Evolutionary conservation across 2,329 filamentous ascomycete genomes (phyloP), one percentile per base, ranked within the genome.

Genomic region (Neospermospora avenae): DNA sequence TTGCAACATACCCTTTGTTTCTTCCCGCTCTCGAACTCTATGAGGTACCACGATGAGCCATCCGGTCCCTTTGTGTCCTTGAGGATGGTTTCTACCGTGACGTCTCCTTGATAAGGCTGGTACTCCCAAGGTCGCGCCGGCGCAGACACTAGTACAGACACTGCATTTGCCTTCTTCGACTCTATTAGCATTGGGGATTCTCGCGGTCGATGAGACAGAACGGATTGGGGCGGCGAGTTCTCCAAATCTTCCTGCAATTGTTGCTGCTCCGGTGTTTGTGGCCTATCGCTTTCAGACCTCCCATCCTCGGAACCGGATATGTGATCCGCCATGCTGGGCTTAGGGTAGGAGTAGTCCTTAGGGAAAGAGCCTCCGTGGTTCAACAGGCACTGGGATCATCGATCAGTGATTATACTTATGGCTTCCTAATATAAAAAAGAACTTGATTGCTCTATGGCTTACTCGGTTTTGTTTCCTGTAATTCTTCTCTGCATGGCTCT

Each of bases 21-120:
- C 51, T 59, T 68, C 11, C 72, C 72, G 64, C 72, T 69, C 35
- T 70, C 71, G 58, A 68, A 73, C 57, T 70, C 67, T 20, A 74
- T 68, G 35, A 54, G 63, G 57, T 73, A 74, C 54, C 63, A 60
- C 16, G 46, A 24, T 28, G 67, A 44, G 8, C 65, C 67, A 56
- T 66, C 54, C 11, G 54, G 28, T 3, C 57, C 58, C 34, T 65
- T 37, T 14, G 68, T 22, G 24, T 71, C 69, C 31, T 66, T 61
- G n/a, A 72, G 31, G 2, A 73, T 61, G 4, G 55, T 45, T 18
- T 73, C 67, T n/a, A 74, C 72, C 3, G 68, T 73, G 37, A 61
- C 65, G 41, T 69, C 64, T 31, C 66, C 68, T 44, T 60, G 56
- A 44, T 64, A 71, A 16, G 64, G 57, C 39, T 69, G 37, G 35